These are phyloP conservation scores for Cystobasidium pallidum DNA, from an alignment of 1,284 basidiomycete genomes.

Conservation along the genomic window DNA sequence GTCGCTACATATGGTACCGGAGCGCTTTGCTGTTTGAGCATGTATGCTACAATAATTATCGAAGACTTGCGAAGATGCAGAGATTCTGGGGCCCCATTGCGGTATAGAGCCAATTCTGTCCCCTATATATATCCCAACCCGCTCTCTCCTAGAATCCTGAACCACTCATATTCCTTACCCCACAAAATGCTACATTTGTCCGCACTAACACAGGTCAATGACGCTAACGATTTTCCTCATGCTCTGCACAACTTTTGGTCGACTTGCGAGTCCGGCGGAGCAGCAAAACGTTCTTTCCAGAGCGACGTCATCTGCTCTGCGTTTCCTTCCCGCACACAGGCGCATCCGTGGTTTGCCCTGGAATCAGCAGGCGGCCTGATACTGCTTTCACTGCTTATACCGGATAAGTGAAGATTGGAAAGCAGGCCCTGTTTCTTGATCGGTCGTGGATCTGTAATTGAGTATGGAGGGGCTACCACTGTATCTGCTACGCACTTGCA, in stretches of 20 bases:
- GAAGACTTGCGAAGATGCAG: too few relatives aligned
- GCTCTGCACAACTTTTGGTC: not conserved
- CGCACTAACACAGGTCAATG: too few relatives aligned
- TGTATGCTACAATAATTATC: too few relatives aligned
- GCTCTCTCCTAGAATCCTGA: too few relatives aligned
- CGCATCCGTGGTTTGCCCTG: not conserved
- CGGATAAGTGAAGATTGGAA: not conserved
- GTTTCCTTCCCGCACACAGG: conserved; percentile 14
- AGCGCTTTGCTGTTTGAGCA: too few relatives aligned
- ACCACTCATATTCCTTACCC: too few relatives aligned
- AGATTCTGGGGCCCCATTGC: too few relatives aligned
- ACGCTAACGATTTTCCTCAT: not conserved
- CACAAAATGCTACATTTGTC: too few relatives aligned
- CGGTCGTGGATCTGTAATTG: conserved; percentile 8
- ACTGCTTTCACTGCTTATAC: not conserved
- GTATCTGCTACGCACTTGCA: conserved; percentile 27
- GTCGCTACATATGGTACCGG: too few relatives aligned
- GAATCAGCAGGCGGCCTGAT: conserved; percentile 13
- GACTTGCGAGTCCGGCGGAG: conserved; percentile 15
- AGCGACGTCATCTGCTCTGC: conserved; percentile 16
- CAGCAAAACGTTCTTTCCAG: conserved; percentile 25
- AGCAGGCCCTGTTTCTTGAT: not conserved
- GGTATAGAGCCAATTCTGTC: too few relatives aligned
- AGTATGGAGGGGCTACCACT: conserved; percentile 17
- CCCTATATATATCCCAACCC: too few relatives aligned